Evolutionary conservation across 306 rosid species (phyloP), one percentile per base, ranked within the genome.

Genomic region (Oemleria cerasiformis): DNA sequence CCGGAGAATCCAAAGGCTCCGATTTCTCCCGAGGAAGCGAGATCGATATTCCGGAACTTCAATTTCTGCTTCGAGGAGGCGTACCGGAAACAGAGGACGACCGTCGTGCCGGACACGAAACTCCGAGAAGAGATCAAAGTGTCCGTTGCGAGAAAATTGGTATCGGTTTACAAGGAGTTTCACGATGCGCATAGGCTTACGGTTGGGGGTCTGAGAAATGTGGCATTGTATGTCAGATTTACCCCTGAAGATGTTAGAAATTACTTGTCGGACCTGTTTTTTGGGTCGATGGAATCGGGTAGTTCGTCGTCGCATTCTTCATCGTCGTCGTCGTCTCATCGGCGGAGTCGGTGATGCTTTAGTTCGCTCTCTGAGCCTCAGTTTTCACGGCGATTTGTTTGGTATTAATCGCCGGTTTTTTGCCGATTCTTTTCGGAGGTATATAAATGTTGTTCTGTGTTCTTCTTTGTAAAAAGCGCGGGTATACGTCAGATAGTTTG

Each of bases 201-300:
- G 5, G 78, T 79, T 7, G 89, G 81, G 44, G 60, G 71, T 0
- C 60, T 39, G 75, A 75, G 78, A 21, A 74, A 56, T 7, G 56
- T 10, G 48, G 54, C 4, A 4, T 40, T 36, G 45, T 71, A 38
- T 49, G 86, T 82, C 70, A 75, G 60, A 60, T 83, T 81, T 79
- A 71, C 86, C 39, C 96, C 96, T 8, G 81, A 83, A 38, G 90
- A 88, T 23, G 78, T 92, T 54, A 83, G 72, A 9, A 80, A 72
- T 75, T 83, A 82, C 82, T 41, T 92, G n/a, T 79, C 79, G 6
- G 83, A 79, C 69, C 77, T 90, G 47, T 90, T 86, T 82, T 63
- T 70, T 1, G 79, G 50, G 8, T 70, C 81, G 7, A 23, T 16
- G 1, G 57, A 48, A 0, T 69, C 76, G 39, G 80, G 49, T 6